Evolutionary conservation across 2,329 filamentous ascomycete genomes (phyloP).

Genomic region (Penicillium glabrum): DNA sequence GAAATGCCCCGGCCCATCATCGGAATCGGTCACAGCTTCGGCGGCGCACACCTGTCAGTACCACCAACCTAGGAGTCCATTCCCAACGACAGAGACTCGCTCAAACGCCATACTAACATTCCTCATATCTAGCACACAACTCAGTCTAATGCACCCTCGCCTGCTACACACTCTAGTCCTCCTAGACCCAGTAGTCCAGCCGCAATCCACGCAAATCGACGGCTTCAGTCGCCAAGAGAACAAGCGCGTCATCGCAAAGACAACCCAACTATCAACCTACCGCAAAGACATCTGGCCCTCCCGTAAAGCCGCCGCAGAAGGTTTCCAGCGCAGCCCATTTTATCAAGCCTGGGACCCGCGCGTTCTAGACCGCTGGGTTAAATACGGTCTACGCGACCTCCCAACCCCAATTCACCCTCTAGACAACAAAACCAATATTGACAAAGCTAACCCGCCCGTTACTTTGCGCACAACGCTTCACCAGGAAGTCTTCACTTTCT

Average conservation of each 20-base stretch:
- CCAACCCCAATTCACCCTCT: slow-evolving; percentile 56
- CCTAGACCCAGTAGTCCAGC: slow-evolving; percentile 78
- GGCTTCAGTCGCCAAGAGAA: slow-evolving; percentile 21
- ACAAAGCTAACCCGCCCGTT: slow-evolving; percentile 49
- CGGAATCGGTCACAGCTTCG: slow-evolving; percentile 87
- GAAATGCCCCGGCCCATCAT: slow-evolving; percentile 80
- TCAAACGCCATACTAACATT: neutral
- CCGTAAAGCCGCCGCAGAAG: slow-evolving; percentile 63
- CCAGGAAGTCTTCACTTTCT: slow-evolving; percentile 69
- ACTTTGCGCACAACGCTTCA: slow-evolving; percentile 78
- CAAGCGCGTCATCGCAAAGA: slow-evolving; percentile 32
- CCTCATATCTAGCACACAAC: slow-evolving; percentile 51
- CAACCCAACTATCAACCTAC: slow-evolving; percentile 60
- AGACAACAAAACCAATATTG: slow-evolving; percentile 13
- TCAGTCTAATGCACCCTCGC: slow-evolving; percentile 76
- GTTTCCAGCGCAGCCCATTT: slow-evolving; percentile 70
- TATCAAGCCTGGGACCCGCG: slow-evolving; percentile 80
- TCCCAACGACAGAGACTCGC: neutral
- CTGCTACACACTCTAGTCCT: slow-evolving; percentile 74
- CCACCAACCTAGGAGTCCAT: neutral
- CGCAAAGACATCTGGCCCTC: slow-evolving; percentile 84
- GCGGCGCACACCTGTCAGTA: slow-evolving; percentile 65
- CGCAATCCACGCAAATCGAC: slow-evolving; percentile 43
- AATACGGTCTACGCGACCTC: slow-evolving; percentile 71
- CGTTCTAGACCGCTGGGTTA: slow-evolving; percentile 71